These are phyloP conservation scores for Brasenia schreberi DNA, from an alignment of 164 flowering plant species.

Conservation along the genomic window DNA sequence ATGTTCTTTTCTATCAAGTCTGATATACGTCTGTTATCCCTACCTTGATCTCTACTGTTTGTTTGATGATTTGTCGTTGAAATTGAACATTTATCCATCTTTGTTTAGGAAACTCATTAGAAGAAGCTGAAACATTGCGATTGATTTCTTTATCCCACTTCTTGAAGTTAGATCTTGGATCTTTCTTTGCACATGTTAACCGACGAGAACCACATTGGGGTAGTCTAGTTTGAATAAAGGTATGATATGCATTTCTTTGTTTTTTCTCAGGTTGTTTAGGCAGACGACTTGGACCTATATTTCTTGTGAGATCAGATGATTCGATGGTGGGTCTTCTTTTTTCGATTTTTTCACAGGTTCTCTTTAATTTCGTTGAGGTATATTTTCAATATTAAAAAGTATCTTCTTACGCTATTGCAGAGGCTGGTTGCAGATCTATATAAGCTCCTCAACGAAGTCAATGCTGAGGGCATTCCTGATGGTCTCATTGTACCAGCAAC, in stretches of 20 bases:
- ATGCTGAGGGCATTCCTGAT: conserved; percentile 57
- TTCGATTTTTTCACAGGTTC: background rate
- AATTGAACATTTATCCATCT: background rate
- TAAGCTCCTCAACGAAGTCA: conserved; percentile 72
- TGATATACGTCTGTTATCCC: too few relatives aligned
- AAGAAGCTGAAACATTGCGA: background rate
- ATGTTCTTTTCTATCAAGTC: background rate
- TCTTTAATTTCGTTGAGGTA: background rate
- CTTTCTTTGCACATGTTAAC: too few relatives aligned
- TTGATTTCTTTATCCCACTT: background rate
- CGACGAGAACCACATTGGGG: background rate
- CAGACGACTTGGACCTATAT: conserved; percentile 79
- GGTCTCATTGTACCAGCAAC: conserved; percentile 65
- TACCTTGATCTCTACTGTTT: too few relatives aligned
- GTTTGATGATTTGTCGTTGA: too few relatives aligned
- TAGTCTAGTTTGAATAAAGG: background rate
- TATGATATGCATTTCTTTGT: background rate
- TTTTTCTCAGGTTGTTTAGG: conserved; percentile 74
- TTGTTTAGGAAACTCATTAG: background rate
- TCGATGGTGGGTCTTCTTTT: conserved; percentile 44
- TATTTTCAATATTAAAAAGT: too few relatives aligned
- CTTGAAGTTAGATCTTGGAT: background rate
- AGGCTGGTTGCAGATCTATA: conserved; percentile 65
- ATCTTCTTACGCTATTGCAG: conserved; percentile 22
- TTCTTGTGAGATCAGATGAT: conserved; percentile 81